phyloP scores from a whole-genome alignment of 108 stramenopile species.

The Pseudonitzschia pungens region DNA sequence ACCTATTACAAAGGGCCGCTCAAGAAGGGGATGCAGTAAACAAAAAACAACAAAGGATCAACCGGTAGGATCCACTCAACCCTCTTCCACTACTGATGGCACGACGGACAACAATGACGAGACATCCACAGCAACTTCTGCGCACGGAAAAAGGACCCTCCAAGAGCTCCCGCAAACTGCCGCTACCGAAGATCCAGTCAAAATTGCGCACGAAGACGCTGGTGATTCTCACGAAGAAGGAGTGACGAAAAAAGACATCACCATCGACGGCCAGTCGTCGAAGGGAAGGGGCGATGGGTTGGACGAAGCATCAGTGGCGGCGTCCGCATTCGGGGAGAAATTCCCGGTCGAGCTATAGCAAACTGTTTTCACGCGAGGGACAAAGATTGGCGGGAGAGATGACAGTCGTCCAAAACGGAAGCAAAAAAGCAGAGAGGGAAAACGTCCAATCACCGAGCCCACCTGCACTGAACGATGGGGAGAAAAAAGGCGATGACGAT shows the following conservation, averaged over 20 bases:
- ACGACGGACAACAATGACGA: constrained; percentile 1
- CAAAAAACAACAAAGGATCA: neutral
- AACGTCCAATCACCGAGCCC: too few relatives aligned
- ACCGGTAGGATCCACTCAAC: neutral
- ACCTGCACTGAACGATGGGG: too few relatives aligned
- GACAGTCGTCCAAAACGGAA: neutral
- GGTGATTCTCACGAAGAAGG: neutral
- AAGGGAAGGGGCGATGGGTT: neutral
- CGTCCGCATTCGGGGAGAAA: constrained; percentile 5
- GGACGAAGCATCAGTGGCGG: constrained; percentile 11
- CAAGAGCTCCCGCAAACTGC: constrained; percentile 2
- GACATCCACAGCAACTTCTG: constrained; percentile 7
- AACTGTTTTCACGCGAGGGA: neutral
- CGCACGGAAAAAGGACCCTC: constrained; percentile 10
- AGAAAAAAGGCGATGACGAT: too few relatives aligned
- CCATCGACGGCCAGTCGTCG: neutral
- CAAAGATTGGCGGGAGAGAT: neutral
- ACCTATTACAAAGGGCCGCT: neutral
- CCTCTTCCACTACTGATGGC: neutral
- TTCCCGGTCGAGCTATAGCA: constrained; percentile 5
- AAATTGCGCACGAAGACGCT: neutral
- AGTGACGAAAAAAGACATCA: neutral
- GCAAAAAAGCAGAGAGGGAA: neutral
- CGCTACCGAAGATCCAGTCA: neutral
- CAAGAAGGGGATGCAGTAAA: neutral